Evolutionary conservation across 345 rosid species (phyloP), one percentile per base, ranked within the genome.

Genomic region (Hypericum perforatum): DNA sequence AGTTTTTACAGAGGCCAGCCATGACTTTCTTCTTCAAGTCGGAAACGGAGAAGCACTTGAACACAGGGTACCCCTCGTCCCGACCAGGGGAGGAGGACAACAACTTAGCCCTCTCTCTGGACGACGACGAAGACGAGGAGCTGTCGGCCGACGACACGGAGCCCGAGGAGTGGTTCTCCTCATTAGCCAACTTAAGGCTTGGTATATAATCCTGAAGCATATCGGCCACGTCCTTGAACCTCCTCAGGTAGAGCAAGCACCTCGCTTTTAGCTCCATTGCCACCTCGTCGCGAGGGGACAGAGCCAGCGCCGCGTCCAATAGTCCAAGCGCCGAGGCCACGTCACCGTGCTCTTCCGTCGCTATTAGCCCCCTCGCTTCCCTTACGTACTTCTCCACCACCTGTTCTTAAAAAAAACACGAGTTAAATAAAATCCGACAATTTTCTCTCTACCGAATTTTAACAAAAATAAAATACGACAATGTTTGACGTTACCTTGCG

Each of bases 201-300:
- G 96, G 96, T 54, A 88, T 88, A 53, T 81, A 87, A 54, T 82
- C 96, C 41, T 85, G 95, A 29, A 91, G 87, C 92, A 88, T 72
- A 66, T 88, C 68, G 11, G 90, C 89, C 5, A 88, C 84, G 38
- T 82, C 96, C 42, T 71, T 80, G 70, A 69, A 88, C 37, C 95
- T 75, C 45, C 86, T 62, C 7, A 85, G 82, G 41, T 62, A 69
- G 1, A 88, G 80, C 69, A 88, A 57, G 52, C 82, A 77, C 66
- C 88, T 80, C 11, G 96, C 96, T 54, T 85, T 88, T 16, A 88
- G 91, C 13, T 88, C 91, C 6, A 88, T 74, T 44, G 89, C 94
- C 9, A 58, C 63, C 70, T 91, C 96, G 6, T 76, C 54, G 10
- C 92, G 92, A 51, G 95, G 96, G 11, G 84, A 82, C 12, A 88